These are phyloP conservation scores for Backusella morwellensis DNA, from an alignment of 192 early-diverging fungal species.

Conservation along the genomic window DNA sequence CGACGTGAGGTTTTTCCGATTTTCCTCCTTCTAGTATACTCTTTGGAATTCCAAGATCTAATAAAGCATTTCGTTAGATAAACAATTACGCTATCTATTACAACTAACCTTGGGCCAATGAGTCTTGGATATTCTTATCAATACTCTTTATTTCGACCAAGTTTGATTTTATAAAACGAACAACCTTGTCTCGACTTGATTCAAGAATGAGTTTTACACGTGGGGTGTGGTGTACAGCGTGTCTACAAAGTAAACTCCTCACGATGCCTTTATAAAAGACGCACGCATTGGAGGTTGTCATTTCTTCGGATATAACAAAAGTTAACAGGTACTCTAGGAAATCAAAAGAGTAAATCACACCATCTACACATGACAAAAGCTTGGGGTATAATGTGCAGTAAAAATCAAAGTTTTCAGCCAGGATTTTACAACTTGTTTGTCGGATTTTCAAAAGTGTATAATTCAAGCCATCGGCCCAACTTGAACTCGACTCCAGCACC, in stretches of 20 bases:
- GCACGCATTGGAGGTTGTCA: slow-evolving; percentile 19
- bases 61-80: background rate
- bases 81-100: background rate
- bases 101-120: slow-evolving; percentile 20
- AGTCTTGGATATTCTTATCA: slow-evolving; percentile 8
- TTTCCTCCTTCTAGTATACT: background rate
- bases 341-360: slow-evolving; percentile 30
- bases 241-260: slow-evolving; percentile 18
- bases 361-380: slow-evolving; percentile 33
- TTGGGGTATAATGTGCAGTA: slow-evolving; percentile 32
- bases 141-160: background rate
- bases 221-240: slow-evolving; percentile 11
- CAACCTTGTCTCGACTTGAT: slow-evolving; percentile 1
- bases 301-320: slow-evolving; percentile 20
- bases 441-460: slow-evolving; percentile 2
- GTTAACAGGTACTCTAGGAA: slow-evolving; percentile 29
- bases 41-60: slow-evolving; percentile 6
- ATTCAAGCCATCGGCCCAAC: slow-evolving; percentile 14
- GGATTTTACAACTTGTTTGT: slow-evolving; percentile 2
- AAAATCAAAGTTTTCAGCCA: slow-evolving; percentile 28
- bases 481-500: background rate
- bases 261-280: slow-evolving; percentile 32
- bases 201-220: slow-evolving; percentile 12
- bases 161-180: slow-evolving; percentile 11
- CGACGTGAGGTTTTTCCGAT: background rate